Conservation (phyloP, 139 green algal genomes). For the Chlamydomonas incerta region DNA sequence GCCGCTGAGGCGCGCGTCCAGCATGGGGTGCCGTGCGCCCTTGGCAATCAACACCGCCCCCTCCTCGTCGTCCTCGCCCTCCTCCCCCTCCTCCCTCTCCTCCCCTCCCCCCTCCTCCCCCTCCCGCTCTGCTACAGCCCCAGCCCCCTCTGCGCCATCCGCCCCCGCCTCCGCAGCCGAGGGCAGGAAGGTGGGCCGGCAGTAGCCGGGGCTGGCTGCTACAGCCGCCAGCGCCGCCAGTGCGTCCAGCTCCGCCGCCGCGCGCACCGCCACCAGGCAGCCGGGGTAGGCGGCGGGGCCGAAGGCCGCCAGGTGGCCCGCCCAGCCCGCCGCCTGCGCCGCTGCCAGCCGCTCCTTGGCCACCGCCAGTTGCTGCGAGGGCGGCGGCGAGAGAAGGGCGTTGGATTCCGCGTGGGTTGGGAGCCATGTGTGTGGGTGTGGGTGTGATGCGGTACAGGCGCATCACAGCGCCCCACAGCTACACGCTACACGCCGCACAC, state of each 20-base stretch:
- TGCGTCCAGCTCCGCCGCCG: slow-evolving; percentile 83
- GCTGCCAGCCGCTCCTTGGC: slow-evolving; percentile 57
- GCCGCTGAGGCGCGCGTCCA: slow-evolving; percentile 74
- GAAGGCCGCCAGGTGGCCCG: slow-evolving; percentile 45
- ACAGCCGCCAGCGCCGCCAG: slow-evolving; percentile 77
- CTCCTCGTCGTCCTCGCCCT: not conserved
- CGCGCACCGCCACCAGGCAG: slow-evolving; percentile 59
- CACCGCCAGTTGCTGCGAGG: slow-evolving; percentile 42
- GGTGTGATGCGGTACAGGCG: no score
- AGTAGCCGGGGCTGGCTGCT: slow-evolving; percentile 52
- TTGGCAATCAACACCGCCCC: slow-evolving; percentile 62
- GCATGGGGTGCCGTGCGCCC: slow-evolving; percentile 80
- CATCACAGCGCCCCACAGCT: no score
- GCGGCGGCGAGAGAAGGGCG: not conserved
- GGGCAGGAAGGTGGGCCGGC: slow-evolving; percentile 6
- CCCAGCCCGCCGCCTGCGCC: slow-evolving; percentile 50
- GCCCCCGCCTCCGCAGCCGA: not conserved
- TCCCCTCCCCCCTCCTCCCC: not conserved
- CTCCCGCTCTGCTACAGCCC: not conserved
- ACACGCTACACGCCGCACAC: no score
- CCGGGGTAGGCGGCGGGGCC: slow-evolving; percentile 55
- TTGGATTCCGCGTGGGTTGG: not conserved
- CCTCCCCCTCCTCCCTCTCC: not conserved
- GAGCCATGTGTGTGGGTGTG: not conserved
- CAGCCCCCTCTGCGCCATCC: not conserved